Conservation (phyloP, 164 flowering plant genomes). For the Aristolochia californica region DNA sequence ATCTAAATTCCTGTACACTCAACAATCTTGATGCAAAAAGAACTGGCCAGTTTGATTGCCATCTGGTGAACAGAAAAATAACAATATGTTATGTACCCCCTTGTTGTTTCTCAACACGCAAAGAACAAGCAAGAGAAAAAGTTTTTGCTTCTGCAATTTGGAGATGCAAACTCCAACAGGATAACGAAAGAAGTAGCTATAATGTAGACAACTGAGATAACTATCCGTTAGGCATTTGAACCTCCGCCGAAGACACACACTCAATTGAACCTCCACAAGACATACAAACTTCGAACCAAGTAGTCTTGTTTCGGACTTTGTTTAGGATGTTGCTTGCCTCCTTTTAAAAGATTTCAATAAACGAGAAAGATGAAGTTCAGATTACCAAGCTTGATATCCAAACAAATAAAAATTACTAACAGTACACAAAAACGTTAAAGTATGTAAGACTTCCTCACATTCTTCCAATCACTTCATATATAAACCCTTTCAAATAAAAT, state of each 20-base stretch:
- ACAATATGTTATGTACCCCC: not conserved
- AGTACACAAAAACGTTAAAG: no score
- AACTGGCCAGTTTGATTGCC: slow-evolving; percentile 3
- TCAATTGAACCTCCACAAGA: not conserved
- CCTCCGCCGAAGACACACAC: not conserved
- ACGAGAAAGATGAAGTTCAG: no score
- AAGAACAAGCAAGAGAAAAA: not conserved
- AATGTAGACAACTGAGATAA: not conserved
- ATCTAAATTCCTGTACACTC: slow-evolving; percentile 21
- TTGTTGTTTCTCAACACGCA: not conserved
- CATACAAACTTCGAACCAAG: no score
- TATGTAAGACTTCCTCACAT: no score
- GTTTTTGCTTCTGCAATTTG: not conserved
- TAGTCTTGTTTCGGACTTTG: no score
- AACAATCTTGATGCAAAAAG: slow-evolving; percentile 11
- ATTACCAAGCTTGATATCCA: no score
- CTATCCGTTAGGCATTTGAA: not conserved
- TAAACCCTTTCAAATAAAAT: no score
- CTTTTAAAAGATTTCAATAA: no score
- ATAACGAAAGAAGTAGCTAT: not conserved
- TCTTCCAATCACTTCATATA: no score
- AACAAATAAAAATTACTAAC: no score
- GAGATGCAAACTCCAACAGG: not conserved
- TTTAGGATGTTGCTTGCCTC: no score
- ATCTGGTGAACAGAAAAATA: not conserved